A percentile compares a stretch with the other conserved stretches of the same genome.
Conservation (phyloP, 352 stramenopile species). For the Phytophthora constricta region DNA sequence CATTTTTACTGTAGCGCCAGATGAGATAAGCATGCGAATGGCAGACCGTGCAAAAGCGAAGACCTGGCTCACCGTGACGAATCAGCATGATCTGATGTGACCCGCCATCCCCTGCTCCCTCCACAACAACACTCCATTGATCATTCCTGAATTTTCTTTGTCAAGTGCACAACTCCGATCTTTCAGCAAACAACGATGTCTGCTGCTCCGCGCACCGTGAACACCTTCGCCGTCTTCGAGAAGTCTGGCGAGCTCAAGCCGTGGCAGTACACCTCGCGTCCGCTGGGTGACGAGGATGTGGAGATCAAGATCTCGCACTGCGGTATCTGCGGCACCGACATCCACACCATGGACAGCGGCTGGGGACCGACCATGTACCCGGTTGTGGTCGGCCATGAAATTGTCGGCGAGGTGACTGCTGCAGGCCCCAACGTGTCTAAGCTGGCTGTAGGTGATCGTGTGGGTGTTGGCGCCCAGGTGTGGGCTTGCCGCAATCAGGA, state of each 20-base stretch:
- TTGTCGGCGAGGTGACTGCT: conserved; percentile 54
- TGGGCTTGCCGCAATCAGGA: conserved; percentile 73
- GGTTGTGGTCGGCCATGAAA: conserved; percentile 61
- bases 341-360: conserved; percentile 57
- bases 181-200: conserved; percentile 24
- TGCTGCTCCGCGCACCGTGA: conserved; percentile 47
- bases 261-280: conserved; percentile 55
- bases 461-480: conserved; percentile 84
- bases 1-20: too few relatives aligned
- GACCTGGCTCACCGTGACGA: conserved; percentile 6
- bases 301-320: conserved; percentile 74
- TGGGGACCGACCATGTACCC: conserved; percentile 55
- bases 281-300: conserved; percentile 53
- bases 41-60: conserved; percentile 21
- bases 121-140: not conserved
- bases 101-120: not conserved
- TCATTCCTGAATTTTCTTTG: conserved; percentile 32
- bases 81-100: not conserved
- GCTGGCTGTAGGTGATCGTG: conserved; percentile 74
- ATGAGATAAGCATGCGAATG: conserved; percentile 12
- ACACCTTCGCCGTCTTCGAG: conserved; percentile 56
- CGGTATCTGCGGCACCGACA: conserved; percentile 65
- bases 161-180: conserved; percentile 12
- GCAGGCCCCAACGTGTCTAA: conserved; percentile 59
- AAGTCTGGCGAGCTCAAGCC: conserved; percentile 42